Percentiles rank a stretch among this genome's conserved stretches.
Evolutionary conservation across 2,329 filamentous ascomycete genomes (phyloP).

Genomic region (Talaromyces sp.): DNA sequence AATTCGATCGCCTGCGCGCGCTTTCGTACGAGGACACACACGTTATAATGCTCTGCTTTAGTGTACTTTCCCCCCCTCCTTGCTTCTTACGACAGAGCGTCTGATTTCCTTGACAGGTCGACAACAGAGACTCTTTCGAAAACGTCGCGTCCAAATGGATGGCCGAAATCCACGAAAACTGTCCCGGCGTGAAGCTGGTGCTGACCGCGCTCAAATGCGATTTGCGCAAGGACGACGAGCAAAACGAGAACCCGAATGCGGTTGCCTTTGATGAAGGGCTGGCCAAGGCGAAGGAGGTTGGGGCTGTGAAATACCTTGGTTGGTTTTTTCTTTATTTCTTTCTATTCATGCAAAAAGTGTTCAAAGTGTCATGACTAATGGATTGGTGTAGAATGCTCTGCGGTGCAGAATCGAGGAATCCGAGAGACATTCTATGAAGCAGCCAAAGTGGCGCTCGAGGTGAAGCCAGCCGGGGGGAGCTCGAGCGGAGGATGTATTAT

Average conservation of each 20-base stretch:
- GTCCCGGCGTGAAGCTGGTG: slow-evolving; percentile 89
- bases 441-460: slow-evolving; percentile 76
- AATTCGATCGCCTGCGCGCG: slow-evolving; percentile 93
- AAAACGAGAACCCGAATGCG: slow-evolving; percentile 59
- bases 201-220: slow-evolving; percentile 97
- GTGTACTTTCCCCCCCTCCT: slow-evolving; percentile 41
- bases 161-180: slow-evolving; percentile 96
- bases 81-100: no score
- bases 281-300: slow-evolving; percentile 85
- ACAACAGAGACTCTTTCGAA: slow-evolving; percentile 92
- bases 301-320: slow-evolving; percentile 86
- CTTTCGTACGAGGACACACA: slow-evolving; percentile 98
- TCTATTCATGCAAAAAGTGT: neutral
- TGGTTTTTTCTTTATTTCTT: slow-evolving; percentile 20
- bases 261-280: slow-evolving; percentile 91
- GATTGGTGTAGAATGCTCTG: slow-evolving; percentile 72
- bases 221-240: slow-evolving; percentile 72
- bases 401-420: slow-evolving; percentile 95
- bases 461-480: slow-evolving; percentile 37
- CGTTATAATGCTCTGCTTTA: slow-evolving; percentile 98
- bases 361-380: neutral
- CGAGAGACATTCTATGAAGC: slow-evolving; percentile 99
- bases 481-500: slow-evolving; percentile 33
- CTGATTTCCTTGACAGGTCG: slow-evolving; percentile 51
- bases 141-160: slow-evolving; percentile 99